Evolutionary conservation across 2,329 filamentous ascomycete genomes (phyloP), one percentile per base, ranked within the genome.

Genomic region (Neofusicoccum laricinum): DNA sequence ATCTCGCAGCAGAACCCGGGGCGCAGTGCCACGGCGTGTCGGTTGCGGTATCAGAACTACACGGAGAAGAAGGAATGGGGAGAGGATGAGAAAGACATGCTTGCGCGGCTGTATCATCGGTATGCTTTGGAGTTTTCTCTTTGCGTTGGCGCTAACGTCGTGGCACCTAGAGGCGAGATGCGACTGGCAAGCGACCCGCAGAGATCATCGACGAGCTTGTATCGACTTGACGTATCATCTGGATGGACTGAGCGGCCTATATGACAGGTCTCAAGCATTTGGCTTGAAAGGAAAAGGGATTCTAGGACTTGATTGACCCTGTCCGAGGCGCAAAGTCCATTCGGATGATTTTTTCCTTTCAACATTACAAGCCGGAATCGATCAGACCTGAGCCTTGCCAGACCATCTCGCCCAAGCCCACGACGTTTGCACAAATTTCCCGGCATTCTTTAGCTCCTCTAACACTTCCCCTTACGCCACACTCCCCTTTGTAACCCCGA

Each of bases 51-150:
- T 77, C 94, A 98, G 73, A 99, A 99, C 76, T 98, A 98, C 75
- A 86, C 97, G 61, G 95, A 99, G 78, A 86, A 93, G 72, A 86
- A 93, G 64, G 93, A 91, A 71, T 92, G 96, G 75, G 98, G 94
- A 93, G 93, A 97, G 72, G 95, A 98, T 73, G 94, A 98, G 77
- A 98, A 97, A 81, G 96, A 97, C 79, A 97, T 96, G 80, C 88
- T 98, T 58, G 94, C 94, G 41, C 86, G 93, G 71, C 85, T 98
- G 48, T 98, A 98, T 77, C 93, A 97, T 80, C 91, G 95, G 94
- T 97, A 76, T 66, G 53, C 40, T 45, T 46, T 58, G 21, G 76
- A 75, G 70, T 41, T 55, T 62, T 45, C n/a, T 38, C 36, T 14
- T 19, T 51, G 34, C 45, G 17, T 51, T 36, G 21, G 40, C 53